phyloP scores from a whole-genome alignment of 2,329 filamentous ascomycete genomes.

The Hyphodiscus sp. region DNA sequence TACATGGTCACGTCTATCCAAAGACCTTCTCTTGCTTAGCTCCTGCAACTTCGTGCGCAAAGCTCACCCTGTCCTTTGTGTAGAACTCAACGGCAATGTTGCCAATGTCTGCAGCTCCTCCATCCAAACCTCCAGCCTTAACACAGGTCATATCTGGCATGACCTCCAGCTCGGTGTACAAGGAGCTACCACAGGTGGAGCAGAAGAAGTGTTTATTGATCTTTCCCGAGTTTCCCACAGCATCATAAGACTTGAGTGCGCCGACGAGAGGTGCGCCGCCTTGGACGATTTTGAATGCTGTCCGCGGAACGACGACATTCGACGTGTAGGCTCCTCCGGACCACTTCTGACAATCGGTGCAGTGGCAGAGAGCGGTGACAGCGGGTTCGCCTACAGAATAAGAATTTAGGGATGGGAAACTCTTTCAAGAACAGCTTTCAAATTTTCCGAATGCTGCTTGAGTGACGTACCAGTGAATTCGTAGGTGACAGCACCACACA shows the following conservation, averaged over 20 bases:
- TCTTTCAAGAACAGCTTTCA: background rate
- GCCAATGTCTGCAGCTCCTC: constrained; percentile 32
- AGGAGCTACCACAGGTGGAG: constrained; percentile 41
- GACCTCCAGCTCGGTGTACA: constrained; percentile 47
- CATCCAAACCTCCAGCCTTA: constrained; percentile 46
- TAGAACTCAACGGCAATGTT: constrained; percentile 47
- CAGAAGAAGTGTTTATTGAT: constrained; percentile 52
- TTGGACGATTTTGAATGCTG: constrained; percentile 30
- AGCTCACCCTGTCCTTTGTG: constrained; percentile 41
- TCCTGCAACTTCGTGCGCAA: constrained; percentile 36
- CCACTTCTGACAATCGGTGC: constrained; percentile 49
- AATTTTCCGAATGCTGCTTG: background rate
- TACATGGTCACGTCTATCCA: background rate
- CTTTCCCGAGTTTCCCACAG: constrained; percentile 43
- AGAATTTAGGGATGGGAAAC: background rate
- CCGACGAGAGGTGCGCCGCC: constrained; percentile 39
- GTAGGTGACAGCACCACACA: background rate
- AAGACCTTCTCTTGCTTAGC: constrained; percentile 40
- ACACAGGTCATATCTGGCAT: constrained; percentile 44
- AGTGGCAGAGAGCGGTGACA: constrained; percentile 44
- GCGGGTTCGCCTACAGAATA: constrained; percentile 34
- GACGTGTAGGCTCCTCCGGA: constrained; percentile 42
- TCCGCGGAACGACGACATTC: constrained; percentile 44
- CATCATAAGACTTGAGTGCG: constrained; percentile 41
- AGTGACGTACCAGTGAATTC: background rate